A percentile compares a stretch with the other conserved stretches of the same genome.
Conservation (phyloP, 352 stramenopile genomes). For the Pythium phragmiticola region DNA sequence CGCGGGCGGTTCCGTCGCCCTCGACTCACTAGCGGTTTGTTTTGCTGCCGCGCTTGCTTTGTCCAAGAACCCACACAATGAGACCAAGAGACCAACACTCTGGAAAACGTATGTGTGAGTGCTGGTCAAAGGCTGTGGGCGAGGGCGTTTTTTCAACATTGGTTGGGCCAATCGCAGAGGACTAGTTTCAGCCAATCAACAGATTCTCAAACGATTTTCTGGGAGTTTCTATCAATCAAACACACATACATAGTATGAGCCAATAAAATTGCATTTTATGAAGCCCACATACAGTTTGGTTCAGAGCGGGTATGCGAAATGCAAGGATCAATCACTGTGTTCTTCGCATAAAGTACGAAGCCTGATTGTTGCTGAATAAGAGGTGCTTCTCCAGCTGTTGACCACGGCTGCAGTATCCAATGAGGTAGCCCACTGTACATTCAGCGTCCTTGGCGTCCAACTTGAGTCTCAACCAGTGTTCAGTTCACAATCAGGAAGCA, state of each 20-base stretch:
- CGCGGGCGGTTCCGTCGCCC: not conserved
- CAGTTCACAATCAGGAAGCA: conserved; percentile 16
- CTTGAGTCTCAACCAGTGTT: conserved; percentile 19
- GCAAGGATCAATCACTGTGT: not conserved
- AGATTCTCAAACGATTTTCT: not conserved
- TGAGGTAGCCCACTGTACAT: not conserved
- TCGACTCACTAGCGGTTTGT: conserved; percentile 3
- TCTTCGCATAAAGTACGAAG: conserved; percentile 9
- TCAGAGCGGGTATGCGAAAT: conserved; percentile 1
- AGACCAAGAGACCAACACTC: conserved; percentile 29
- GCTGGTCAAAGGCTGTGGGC: conserved; percentile 14
- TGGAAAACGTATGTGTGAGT: conserved; percentile 18
- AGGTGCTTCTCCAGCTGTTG: conserved; percentile 18
- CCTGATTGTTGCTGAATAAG: conserved; percentile 8
- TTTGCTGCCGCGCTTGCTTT: conserved; percentile 6
- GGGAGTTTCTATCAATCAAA: conserved; percentile 7
- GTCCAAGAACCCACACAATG: conserved; percentile 15
- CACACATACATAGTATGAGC: not conserved
- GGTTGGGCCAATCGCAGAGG: conserved; percentile 7
- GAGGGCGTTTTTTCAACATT: not conserved
- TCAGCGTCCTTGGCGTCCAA: not conserved
- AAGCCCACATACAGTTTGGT: too few relatives aligned
- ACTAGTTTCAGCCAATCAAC: conserved; percentile 18
- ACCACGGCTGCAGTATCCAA: conserved; percentile 13
- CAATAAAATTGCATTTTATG: not conserved